A percentile compares a stretch with the other conserved stretches of the same genome.
These are phyloP conservation scores for Albizia julibrissin DNA, from an alignment of 306 rosid genomes.

Conservation along the genomic window DNA sequence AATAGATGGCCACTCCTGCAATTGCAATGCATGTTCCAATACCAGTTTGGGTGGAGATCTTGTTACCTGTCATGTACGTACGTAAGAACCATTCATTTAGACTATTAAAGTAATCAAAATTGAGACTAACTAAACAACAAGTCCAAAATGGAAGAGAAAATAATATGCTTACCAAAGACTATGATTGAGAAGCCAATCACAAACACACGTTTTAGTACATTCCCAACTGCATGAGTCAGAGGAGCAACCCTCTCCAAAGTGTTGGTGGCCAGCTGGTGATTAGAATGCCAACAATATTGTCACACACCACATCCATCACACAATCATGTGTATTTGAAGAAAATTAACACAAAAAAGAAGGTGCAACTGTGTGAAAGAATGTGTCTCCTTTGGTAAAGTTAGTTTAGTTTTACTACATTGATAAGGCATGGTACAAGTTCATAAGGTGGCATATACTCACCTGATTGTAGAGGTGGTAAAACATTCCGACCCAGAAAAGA, in stretches of 20 bases:
- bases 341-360: not conserved
- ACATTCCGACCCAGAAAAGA: slow-evolving; percentile 96
- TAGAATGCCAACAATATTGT: slow-evolving; percentile 20
- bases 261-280: slow-evolving; percentile 80
- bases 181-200: slow-evolving; percentile 92
- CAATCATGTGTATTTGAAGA: not conserved
- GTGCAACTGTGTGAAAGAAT: not conserved
- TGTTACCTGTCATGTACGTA: slow-evolving; percentile 60
- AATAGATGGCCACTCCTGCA: slow-evolving; percentile 89
- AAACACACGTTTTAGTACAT: slow-evolving; percentile 93
- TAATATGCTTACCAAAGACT: slow-evolving; percentile 58
- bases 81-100: not conserved
- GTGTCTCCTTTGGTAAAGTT: not conserved
- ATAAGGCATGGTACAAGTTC: not conserved
- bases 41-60: slow-evolving; percentile 94
- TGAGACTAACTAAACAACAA: not conserved
- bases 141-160: slow-evolving; percentile 11
- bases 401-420: not conserved
- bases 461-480: slow-evolving; percentile 98
- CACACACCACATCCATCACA: not conserved
- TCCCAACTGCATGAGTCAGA: slow-evolving; percentile 96
- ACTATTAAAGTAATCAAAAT: not conserved
- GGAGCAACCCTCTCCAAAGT: slow-evolving; percentile 98
- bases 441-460: slow-evolving; percentile 22
- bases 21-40: slow-evolving; percentile 88